Evolutionary conservation across 2,329 filamentous ascomycete species (phyloP), one percentile per base, ranked within the genome.

Genomic region (Claviceps lovelessii): DNA sequence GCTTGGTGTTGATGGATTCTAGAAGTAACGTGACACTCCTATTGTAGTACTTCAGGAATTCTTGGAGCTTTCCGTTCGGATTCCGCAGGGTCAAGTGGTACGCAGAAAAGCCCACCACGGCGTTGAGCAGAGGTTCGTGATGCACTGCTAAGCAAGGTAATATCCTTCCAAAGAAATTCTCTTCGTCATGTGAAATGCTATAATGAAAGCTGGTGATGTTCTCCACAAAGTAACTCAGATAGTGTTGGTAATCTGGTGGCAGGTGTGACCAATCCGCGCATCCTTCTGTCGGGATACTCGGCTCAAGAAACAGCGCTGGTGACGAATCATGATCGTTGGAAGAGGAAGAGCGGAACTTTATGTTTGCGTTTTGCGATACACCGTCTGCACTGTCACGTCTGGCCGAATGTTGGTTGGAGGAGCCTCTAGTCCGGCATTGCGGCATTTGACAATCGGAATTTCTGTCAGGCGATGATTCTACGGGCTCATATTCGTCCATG

Each of bases 41-140:
- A 68, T 95, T 90, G 72, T 97, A 96, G 64, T 94, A 95, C 56
- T 83, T 80, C 33, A 97, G 74, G 62, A 97, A 97, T 53, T 86
- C 83, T 57, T 86, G 79, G 31, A 97, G 82, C 59, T 83, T 84
- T 28, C 86, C 88, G 51, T 83, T 73, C 0, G 85, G 80, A 51
- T 84, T 81, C 44, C 78, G 76, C 51, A 96, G 68, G 1, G 86
- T 86, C 60, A 85, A 79, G 61, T 95, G 89, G 64, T 96, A 97
- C 0, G 90, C 88, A 11, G 91, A 79, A 66, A 96, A 97, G 0
- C 86, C 89, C 10, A 90, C 86, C 5, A 96, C 72, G 0, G 90
- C 90, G 66, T 95, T 90, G 5, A 96, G 76, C 11, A 97, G 73
- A 7, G 90, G 82, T 58, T 95, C 86, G 65, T 90, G 67, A 10